Evolutionary conservation across 148 eudicot species (phyloP).

Genomic region (Vaccinium myrtillus): DNA sequence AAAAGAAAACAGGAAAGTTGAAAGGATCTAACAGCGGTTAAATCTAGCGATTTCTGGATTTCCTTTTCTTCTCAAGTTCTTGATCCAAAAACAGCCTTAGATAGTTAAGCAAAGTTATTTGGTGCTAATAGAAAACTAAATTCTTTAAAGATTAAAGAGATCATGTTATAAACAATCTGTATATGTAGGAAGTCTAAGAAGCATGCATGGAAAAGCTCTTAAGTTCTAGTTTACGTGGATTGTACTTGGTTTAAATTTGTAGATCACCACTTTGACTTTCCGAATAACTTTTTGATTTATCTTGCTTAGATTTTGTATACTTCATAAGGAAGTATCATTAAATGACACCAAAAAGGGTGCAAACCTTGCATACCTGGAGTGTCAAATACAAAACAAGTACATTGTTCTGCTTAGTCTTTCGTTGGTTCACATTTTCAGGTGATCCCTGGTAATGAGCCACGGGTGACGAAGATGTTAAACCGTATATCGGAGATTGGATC

Average conservation of each 20-base stretch:
- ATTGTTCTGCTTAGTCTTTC: not conserved
- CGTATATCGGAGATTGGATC: slow-evolving; percentile 96
- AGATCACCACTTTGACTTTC: not conserved
- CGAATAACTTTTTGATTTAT: not conserved
- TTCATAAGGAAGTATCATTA: not conserved
- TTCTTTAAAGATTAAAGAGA: too few species aligned
- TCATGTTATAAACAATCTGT: not conserved
- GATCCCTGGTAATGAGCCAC: slow-evolving; percentile 92
- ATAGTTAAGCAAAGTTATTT: too few species aligned
- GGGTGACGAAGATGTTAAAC: slow-evolving; percentile 93
- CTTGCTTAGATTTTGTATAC: not conserved
- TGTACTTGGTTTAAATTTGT: not conserved
- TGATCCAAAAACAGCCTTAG: too few species aligned
- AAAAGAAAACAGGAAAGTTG: too few species aligned
- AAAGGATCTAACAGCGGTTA: too few species aligned
- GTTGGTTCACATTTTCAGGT: slow-evolving; percentile 43
- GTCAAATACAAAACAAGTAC: not conserved
- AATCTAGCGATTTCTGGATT: too few species aligned
- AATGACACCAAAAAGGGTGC: not conserved
- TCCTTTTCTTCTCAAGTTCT: too few species aligned
- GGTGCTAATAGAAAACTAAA: too few species aligned
- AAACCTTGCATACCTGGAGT: not conserved
- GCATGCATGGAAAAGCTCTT: not conserved
- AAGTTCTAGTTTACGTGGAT: not conserved
- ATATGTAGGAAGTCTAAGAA: not conserved